A percentile compares a stretch with the other conserved stretches of the same genome.
phyloP scores from a whole-genome alignment of 768 basidiomycete genomes.

The Tephrocybe sp. region DNA sequence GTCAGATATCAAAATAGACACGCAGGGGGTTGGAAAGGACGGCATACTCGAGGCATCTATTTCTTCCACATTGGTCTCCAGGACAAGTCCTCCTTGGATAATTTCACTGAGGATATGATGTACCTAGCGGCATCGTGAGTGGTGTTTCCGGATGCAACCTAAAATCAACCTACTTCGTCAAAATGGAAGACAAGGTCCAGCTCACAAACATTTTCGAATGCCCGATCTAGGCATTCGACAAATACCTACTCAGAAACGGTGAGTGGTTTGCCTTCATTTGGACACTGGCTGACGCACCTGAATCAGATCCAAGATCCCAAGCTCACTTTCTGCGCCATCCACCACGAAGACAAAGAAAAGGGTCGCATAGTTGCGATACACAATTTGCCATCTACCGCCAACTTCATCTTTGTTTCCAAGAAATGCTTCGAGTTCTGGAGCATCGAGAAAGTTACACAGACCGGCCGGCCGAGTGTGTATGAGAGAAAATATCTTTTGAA shows the following conservation, averaged over 20 bases:
- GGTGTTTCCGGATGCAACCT: neutral
- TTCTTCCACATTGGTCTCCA: conserved; percentile 92
- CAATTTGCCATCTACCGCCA: conserved; percentile 76
- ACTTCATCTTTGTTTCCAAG: conserved; percentile 53
- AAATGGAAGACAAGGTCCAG: conserved; percentile 98
- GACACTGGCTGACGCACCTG: conserved; percentile 56
- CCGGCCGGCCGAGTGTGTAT: conserved; percentile 77
- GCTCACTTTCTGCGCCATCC: conserved; percentile 93
- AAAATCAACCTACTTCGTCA: conserved; percentile 68
- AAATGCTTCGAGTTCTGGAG: conserved; percentile 78
- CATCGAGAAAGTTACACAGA: conserved; percentile 96
- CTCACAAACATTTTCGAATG: conserved; percentile 98
- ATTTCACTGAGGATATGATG: conserved; percentile 96
- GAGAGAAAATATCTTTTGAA: conserved; percentile 88
- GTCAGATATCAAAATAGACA: neutral
- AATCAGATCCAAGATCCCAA: conserved; percentile 94
- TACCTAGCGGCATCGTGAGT: conserved; percentile 48
- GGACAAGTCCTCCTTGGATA: conserved; percentile 92
- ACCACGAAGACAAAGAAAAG: conserved; percentile 97
- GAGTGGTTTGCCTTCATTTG: neutral
- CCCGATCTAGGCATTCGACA: conserved; percentile 92
- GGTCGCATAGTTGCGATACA: conserved; percentile 95
- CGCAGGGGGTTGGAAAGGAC: neutral
- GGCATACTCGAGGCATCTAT: conserved; percentile 67
- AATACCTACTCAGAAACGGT: conserved; percentile 63